Evolutionary conservation across 805 yeast genomes (phyloP).

Genomic region (Suhomyces sp.): DNA sequence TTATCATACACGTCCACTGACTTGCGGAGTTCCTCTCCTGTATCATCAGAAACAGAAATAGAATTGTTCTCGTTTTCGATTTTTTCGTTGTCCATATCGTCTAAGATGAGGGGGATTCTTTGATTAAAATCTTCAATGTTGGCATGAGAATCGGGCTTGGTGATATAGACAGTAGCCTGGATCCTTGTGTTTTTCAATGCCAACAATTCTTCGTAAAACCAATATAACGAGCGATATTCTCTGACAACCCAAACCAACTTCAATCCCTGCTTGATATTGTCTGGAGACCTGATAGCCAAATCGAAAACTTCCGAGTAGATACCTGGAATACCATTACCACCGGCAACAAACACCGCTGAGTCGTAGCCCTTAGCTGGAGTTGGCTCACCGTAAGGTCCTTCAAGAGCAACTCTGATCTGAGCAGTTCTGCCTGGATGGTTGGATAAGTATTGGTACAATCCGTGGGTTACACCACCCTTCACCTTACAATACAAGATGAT

Average conservation of each 20-base stretch:
- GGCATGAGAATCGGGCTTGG: slow-evolving; percentile 21
- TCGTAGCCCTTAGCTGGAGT: slow-evolving; percentile 50
- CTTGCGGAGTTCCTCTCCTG: too few relatives aligned
- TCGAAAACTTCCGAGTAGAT: slow-evolving; percentile 39
- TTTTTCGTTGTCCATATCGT: too few relatives aligned
- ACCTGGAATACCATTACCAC: slow-evolving; percentile 75
- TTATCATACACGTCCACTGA: too few relatives aligned
- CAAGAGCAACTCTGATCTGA: slow-evolving; percentile 7
- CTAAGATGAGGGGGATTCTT: too few relatives aligned
- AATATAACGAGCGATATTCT: slow-evolving; percentile 46
- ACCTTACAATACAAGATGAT: slow-evolving; percentile 35
- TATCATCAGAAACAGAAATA: too few relatives aligned
- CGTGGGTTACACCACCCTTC: slow-evolving; percentile 37
- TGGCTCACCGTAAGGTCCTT: slow-evolving; percentile 48
- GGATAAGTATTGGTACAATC: slow-evolving; percentile 25
- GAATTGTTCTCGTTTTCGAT: background rate
- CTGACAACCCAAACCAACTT: slow-evolving; percentile 65
- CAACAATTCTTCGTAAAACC: slow-evolving; percentile 47
- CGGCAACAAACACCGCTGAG: slow-evolving; percentile 60
- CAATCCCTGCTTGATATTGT: slow-evolving; percentile 17
- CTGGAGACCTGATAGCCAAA: slow-evolving; percentile 18
- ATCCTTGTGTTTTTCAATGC: slow-evolving; percentile 25
- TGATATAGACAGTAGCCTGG: slow-evolving; percentile 27
- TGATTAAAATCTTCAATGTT: background rate
- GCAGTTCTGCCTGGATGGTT: slow-evolving; percentile 27